Conservation (phyloP, 306 rosid species). For the Senna tora region DNA sequence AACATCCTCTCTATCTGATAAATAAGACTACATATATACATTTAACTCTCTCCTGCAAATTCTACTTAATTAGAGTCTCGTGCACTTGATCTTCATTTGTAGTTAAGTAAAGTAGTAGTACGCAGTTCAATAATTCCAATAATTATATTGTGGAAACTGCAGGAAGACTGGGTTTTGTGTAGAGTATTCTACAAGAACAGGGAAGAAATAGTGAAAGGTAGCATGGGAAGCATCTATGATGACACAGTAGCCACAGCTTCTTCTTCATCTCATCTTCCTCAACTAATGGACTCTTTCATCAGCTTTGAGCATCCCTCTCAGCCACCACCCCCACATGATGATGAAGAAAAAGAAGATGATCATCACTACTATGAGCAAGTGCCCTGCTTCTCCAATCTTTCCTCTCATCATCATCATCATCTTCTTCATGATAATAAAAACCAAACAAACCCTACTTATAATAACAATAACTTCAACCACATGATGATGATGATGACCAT, state of each 20-base stretch:
- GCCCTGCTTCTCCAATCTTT: conserved; percentile 98
- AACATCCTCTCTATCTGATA: too few species aligned
- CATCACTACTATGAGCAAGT: conserved; percentile 66
- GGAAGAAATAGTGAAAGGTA: conserved; percentile 47
- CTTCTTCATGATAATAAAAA: too few species aligned
- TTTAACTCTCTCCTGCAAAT: too few species aligned
- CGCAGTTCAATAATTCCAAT: too few species aligned
- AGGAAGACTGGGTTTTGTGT: conserved; percentile 93
- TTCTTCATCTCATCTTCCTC: conserved; percentile 66
- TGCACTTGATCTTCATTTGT: too few species aligned
- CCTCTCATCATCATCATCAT: conserved; percentile 30
- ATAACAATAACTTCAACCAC: conserved; percentile 28
- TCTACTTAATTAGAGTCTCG: too few species aligned
- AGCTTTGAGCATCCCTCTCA: conserved; percentile 65
- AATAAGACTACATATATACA: too few species aligned
- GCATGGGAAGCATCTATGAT: conserved; percentile 62
- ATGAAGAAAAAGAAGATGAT: too few species aligned
- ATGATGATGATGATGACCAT: conserved; percentile 32
- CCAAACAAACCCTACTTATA: conserved; percentile 47
- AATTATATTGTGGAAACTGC: too few species aligned
- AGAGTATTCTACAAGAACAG: conserved; percentile 75
- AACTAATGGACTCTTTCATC: conserved; percentile 81
- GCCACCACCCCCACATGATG: too few species aligned
- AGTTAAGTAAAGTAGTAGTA: too few species aligned
- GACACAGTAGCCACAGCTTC: conserved; percentile 38